Conservation (phyloP, 2,329 filamentous ascomycete species). For the Monilinia aucupariae region DNA sequence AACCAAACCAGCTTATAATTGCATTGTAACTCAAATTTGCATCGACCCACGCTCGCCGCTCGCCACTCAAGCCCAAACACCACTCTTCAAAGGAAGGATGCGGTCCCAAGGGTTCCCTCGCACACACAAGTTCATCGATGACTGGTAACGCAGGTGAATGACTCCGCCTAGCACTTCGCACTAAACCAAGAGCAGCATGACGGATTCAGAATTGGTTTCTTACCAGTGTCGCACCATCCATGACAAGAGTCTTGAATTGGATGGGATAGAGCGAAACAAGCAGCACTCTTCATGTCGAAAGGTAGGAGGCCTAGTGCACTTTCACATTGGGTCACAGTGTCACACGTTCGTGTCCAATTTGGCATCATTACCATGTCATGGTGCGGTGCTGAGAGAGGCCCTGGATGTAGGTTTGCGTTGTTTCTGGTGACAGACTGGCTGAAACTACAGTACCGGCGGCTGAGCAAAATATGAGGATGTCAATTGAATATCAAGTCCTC, state of each 20-base stretch:
- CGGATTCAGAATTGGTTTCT: constrained; percentile 13
- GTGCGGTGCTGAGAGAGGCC: neutral
- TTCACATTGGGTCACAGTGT: neutral
- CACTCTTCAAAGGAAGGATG: constrained; percentile 2
- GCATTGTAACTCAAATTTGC: constrained; percentile 7
- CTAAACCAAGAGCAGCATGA: constrained; percentile 18
- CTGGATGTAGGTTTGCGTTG: constrained; percentile 8
- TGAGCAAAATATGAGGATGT: constrained; percentile 7
- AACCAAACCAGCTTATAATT: constrained; percentile 6
- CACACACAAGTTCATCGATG: constrained; percentile 5
- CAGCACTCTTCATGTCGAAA: constrained; percentile 14
- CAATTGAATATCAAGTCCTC: neutral
- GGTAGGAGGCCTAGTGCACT: neutral
- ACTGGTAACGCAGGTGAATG: constrained; percentile 8
- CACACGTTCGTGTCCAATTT: constrained; percentile 24
- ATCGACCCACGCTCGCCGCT: constrained; percentile 8
- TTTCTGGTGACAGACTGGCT: constrained; percentile 14
- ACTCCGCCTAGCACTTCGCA: constrained; percentile 19
- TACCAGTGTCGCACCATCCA: constrained; percentile 15
- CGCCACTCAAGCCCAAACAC: constrained; percentile 10
- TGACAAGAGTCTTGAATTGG: neutral
- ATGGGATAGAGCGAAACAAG: neutral
- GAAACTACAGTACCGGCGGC: constrained; percentile 17
- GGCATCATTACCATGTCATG: constrained; percentile 14
- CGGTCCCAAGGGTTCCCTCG: neutral